These are phyloP conservation scores for Acacia crassicarpa DNA, from an alignment of 306 rosid genomes.

Conservation along the genomic window DNA sequence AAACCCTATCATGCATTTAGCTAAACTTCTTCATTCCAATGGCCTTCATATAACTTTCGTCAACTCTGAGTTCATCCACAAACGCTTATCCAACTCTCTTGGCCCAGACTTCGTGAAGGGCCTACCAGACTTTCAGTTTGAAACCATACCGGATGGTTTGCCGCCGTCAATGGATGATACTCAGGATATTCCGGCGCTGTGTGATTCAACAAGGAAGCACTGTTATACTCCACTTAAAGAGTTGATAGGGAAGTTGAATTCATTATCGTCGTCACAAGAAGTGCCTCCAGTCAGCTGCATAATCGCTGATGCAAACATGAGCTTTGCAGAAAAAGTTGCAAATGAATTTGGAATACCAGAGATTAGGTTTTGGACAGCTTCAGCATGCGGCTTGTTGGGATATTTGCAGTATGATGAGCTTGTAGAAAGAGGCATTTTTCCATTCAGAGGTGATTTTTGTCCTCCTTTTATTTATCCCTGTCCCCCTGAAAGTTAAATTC, in stretches of 20 bases:
- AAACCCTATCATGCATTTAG: constrained; percentile 38
- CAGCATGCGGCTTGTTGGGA: constrained; percentile 38
- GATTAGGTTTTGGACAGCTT: constrained; percentile 37
- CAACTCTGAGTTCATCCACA: constrained; percentile 29
- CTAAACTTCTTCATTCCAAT: constrained; percentile 34
- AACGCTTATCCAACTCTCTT: constrained; percentile 20
- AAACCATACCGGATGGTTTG: constrained; percentile 36
- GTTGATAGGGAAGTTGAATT: constrained; percentile 22
- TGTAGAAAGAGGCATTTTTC: constrained; percentile 23
- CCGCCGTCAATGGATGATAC: constrained; percentile 17
- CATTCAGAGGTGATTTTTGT: constrained; percentile 30
- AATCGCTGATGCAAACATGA: constrained; percentile 27
- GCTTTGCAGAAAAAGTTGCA: constrained; percentile 35
- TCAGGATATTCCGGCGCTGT: constrained; percentile 29
- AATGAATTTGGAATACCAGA: constrained; percentile 34
- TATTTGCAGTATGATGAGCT: constrained; percentile 32
- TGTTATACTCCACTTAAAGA: constrained; percentile 34
- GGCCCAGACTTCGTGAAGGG: constrained; percentile 19
- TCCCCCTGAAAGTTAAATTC: not conserved
- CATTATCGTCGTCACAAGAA: not conserved
- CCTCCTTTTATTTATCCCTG: too few species aligned
- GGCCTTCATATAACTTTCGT: constrained; percentile 42
- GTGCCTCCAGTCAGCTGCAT: constrained; percentile 34
- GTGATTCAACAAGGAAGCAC: constrained; percentile 32
- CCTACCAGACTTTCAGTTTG: constrained; percentile 23